Conservation (phyloP, 2,329 filamentous ascomycete genomes). For the Paracamarosporium sp. region DNA sequence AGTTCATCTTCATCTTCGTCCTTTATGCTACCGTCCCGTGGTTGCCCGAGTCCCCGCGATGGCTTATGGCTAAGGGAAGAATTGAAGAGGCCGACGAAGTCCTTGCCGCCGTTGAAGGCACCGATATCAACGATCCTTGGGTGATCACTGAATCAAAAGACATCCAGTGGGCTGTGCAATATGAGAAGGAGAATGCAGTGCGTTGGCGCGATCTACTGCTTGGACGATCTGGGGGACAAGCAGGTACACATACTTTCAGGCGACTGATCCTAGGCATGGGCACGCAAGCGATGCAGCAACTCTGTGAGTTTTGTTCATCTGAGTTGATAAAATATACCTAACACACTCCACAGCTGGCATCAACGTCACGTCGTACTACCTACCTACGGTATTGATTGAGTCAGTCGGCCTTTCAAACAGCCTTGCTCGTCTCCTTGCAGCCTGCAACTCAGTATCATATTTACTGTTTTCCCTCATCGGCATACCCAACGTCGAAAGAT, state of each 20-base stretch:
- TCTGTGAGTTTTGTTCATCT: conserved; percentile 40
- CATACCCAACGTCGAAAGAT: conserved; percentile 57
- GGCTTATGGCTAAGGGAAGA: conserved; percentile 55
- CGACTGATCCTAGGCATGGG: conserved; percentile 61
- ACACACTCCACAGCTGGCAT: conserved; percentile 28
- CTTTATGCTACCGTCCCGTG: conserved; percentile 55
- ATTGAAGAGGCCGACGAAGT: conserved; percentile 57
- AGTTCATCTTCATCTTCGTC: conserved; percentile 58
- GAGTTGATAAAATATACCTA: conserved; percentile 27
- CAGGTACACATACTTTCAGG: conserved; percentile 58
- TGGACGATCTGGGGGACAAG: conserved; percentile 52
- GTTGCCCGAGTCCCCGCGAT: conserved; percentile 56
- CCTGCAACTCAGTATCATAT: conserved; percentile 60
- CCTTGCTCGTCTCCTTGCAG: conserved; percentile 62
- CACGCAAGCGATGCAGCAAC: conserved; percentile 60
- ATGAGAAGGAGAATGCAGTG: conserved; percentile 58
- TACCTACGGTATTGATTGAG: conserved; percentile 66
- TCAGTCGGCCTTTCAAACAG: conserved; percentile 62
- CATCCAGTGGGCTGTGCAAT: conserved; percentile 57
- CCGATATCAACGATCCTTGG: conserved; percentile 52
- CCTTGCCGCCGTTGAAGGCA: conserved; percentile 57
- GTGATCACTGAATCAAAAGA: conserved; percentile 52
- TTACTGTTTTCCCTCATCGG: conserved; percentile 56
- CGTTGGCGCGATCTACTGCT: conserved; percentile 59
- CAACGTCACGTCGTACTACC: conserved; percentile 56